A percentile compares a stretch with the other conserved stretches of the same genome.
These are phyloP conservation scores for Paecilomyces sp. DNA, from an alignment of 2,329 filamentous ascomycete species.

Conservation along the genomic window DNA sequence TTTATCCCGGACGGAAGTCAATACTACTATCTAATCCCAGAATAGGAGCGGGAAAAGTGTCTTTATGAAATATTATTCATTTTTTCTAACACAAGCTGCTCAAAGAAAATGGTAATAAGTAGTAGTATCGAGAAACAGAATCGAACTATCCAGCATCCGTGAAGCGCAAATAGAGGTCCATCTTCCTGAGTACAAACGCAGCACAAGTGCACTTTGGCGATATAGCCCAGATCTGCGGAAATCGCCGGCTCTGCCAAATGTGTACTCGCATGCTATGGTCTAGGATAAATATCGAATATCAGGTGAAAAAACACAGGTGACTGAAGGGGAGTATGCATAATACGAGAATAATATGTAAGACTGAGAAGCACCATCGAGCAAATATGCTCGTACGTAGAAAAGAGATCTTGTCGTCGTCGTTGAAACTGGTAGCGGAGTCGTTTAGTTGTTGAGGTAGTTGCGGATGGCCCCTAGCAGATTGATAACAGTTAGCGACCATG, in stretches of 20 bases:
- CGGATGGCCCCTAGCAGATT: slow-evolving; percentile 36
- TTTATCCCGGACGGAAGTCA: background rate
- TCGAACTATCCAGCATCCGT: background rate
- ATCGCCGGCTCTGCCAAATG: background rate
- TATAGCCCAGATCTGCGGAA: background rate
- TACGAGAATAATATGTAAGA: background rate
- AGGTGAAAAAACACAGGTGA: background rate
- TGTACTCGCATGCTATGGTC: background rate
- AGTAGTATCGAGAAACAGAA: background rate
- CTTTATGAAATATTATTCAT: background rate
- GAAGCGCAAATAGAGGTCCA: background rate
- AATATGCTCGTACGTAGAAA: background rate
- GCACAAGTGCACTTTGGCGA: background rate
- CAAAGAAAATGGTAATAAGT: background rate
- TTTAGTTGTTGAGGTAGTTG: slow-evolving; percentile 43
- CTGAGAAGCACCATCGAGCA: background rate
- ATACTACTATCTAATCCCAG: background rate
- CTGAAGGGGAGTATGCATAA: background rate
- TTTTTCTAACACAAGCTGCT: background rate
- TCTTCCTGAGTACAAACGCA: background rate
- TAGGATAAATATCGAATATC: background rate
- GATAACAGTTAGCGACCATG: slow-evolving; percentile 5
- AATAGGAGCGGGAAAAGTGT: background rate
- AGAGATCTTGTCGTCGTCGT: background rate
- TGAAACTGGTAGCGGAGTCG: slow-evolving; percentile 7